Conservation (phyloP, 73 alveolate species). For the Paramecium pentaurelia region DNA sequence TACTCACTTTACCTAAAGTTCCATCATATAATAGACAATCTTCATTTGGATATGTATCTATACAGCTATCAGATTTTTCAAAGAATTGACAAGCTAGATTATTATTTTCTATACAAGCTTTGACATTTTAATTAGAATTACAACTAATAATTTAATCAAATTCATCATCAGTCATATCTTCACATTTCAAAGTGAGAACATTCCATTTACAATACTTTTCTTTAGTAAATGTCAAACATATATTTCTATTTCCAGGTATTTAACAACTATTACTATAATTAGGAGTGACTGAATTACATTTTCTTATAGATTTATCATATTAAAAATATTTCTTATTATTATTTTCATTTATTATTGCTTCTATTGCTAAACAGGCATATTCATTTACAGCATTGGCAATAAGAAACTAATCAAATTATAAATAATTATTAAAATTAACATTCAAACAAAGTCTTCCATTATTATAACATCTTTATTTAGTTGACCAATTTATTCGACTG, state of each 20-base stretch:
- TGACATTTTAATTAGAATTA: background rate
- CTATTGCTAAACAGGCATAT: background rate
- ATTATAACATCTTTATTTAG: background rate
- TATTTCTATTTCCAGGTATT: background rate
- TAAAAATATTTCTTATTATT: background rate
- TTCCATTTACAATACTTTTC: background rate
- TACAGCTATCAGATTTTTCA: background rate
- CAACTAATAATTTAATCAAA: background rate
- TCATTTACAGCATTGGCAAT: background rate
- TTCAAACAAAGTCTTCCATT: background rate
- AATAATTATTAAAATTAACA: background rate
- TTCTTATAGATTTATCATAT: background rate
- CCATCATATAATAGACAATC: background rate
- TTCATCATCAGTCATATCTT: background rate
- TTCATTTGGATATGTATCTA: background rate
- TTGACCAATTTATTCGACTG: background rate
- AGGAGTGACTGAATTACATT: background rate
- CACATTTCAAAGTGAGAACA: background rate
- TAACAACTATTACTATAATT: background rate
- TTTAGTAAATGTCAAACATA: background rate
- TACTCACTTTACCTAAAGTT: background rate
- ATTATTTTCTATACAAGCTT: background rate
- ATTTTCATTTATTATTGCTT: background rate
- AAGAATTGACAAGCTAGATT: background rate
- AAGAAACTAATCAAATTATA: background rate